These are phyloP conservation scores for Artemisia annua DNA, from an alignment of 129 eudicot species.

Conservation along the genomic window DNA sequence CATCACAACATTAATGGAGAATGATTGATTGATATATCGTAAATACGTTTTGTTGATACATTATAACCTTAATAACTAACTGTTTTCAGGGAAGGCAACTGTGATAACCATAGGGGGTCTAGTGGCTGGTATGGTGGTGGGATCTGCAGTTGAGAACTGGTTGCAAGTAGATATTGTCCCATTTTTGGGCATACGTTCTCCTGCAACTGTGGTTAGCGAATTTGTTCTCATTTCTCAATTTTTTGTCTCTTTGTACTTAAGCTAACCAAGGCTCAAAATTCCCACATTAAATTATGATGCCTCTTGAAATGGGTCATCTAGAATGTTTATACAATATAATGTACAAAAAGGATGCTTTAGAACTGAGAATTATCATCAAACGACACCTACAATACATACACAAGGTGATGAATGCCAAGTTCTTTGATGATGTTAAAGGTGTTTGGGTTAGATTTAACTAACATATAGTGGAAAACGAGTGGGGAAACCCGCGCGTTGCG, in stretches of 20 bases:
- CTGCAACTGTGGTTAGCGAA: constrained; percentile 86
- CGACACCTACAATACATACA: too few species aligned
- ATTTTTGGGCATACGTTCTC: constrained; percentile 79
- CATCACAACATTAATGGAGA: too few species aligned
- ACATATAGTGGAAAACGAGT: too few species aligned
- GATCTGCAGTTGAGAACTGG: constrained; percentile 97
- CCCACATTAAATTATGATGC: constrained; percentile 27
- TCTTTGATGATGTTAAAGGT: too few species aligned
- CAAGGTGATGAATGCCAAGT: too few species aligned
- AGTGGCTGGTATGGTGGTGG: constrained; percentile 92
- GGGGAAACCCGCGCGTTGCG: too few species aligned
- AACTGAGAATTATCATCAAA: too few species aligned
- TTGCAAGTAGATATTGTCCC: constrained; percentile 98
- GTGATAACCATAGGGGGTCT: constrained; percentile 81
- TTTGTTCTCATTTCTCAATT: constrained; percentile 87
- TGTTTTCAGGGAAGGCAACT: constrained; percentile 81
- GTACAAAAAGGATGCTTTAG: constrained; percentile 62
- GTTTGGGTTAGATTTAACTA: too few species aligned
- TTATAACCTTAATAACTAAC: constrained; percentile 4
- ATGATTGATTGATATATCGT: neutral
- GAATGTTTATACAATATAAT: constrained; percentile 36
- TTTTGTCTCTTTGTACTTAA: constrained; percentile 77
- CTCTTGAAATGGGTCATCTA: constrained; percentile 27
- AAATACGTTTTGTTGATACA: constrained; percentile 8
- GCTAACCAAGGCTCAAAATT: constrained; percentile 37